Conservation (phyloP, 371 early-diverging fungal species). For the Rhizopus arrhizus region DNA sequence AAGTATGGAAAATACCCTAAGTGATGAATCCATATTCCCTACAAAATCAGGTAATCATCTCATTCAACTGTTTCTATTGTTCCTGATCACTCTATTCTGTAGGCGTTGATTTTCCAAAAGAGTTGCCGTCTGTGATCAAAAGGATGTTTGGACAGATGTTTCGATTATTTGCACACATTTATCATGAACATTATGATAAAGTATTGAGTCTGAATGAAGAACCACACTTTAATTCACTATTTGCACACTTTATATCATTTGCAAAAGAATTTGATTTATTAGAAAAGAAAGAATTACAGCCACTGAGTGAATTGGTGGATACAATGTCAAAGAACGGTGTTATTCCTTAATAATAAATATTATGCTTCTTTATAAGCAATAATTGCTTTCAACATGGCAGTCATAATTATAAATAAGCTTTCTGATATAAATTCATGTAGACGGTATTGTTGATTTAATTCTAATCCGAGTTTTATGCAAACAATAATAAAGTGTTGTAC, state of each 20-base stretch:
- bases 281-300: conserved; percentile 87
- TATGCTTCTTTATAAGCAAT: conserved; percentile 64
- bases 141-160: conserved; percentile 83
- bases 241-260: conserved; percentile 93
- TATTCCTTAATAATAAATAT: conserved; percentile 20
- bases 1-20: conserved; percentile 84
- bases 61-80: background rate
- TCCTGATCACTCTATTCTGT: conserved; percentile 12
- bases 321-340: conserved; percentile 62
- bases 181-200: conserved; percentile 89
- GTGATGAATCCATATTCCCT: conserved; percentile 87
- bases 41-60: conserved; percentile 59
- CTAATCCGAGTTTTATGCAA: conserved; percentile 54
- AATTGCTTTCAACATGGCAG: conserved; percentile 61
- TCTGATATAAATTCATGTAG: conserved; percentile 63
- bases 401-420: conserved; percentile 54
- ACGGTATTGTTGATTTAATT: conserved; percentile 63
- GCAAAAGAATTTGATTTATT: conserved; percentile 88
- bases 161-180: conserved; percentile 92
- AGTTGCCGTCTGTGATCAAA: conserved; percentile 70
- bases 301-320: conserved; percentile 79
- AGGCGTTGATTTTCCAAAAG: conserved; percentile 78
- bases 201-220: conserved; percentile 82
- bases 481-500: conserved; percentile 52
- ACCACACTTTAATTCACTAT: conserved; percentile 90